Evolutionary conservation across 441 rosid genomes (phyloP).

Genomic region (Mallotus japonicus): DNA sequence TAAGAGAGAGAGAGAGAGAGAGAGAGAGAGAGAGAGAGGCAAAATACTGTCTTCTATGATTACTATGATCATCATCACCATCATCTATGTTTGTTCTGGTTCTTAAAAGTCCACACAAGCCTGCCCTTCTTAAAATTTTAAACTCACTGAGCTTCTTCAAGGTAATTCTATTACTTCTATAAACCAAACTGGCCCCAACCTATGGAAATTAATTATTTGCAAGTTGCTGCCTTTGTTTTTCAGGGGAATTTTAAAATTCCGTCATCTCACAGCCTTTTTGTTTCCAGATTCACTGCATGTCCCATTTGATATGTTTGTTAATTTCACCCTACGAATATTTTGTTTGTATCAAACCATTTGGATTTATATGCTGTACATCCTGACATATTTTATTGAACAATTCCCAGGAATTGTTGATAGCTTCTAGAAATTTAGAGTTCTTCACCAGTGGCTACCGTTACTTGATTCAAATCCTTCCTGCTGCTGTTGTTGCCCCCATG

Average conservation of each 20-base stretch:
- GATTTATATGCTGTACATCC: conserved; percentile 7
- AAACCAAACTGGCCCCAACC: neutral
- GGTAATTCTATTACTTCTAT: no score
- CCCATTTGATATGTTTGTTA: neutral
- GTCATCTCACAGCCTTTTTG: neutral
- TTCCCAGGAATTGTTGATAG: conserved; percentile 76
- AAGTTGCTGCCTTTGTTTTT: neutral
- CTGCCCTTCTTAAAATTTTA: no score
- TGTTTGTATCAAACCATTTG: conserved; percentile 8
- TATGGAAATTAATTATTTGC: neutral
- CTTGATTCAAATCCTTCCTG: conserved; percentile 97
- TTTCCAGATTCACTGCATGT: neutral
- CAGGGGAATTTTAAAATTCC: neutral
- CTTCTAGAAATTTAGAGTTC: conserved; percentile 95
- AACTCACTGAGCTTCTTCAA: no score
- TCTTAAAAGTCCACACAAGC: no score
- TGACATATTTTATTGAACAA: conserved; percentile 20
- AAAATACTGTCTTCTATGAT: no score
- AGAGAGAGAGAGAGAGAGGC: no score
- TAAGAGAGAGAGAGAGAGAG: no score
- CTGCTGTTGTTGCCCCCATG: conserved; percentile 98
- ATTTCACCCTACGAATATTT: neutral
- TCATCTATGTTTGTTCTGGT: no score
- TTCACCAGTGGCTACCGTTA: conserved; percentile 94
- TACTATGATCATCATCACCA: no score